Base-by-base conservation (phyloP, 257 asterid genomes). In the Nyctanthes arbortristis region DNA sequence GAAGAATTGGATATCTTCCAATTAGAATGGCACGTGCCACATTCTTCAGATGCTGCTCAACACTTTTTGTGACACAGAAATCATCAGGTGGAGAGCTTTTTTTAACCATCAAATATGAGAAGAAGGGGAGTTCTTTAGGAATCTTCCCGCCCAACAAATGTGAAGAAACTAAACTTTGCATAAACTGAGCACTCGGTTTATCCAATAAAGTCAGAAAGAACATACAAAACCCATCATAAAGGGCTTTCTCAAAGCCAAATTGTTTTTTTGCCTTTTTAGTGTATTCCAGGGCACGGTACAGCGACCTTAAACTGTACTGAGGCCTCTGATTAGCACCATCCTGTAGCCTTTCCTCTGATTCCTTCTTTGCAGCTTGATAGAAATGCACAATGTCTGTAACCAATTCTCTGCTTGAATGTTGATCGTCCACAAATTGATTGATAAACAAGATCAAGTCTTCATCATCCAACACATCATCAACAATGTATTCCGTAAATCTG, bases 301-400 rank as follows among this genome's bases (percentile, higher is more conserved):
- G 87, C 28, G 99, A 93, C 73, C 99, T 90, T 70, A 93, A 80
- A 81, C 96, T 93, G 85, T 84, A 93, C 75, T 93, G 99, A 45
- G 99, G 97, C 72, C 84, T 93, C 89, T 91, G 97, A 81, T 87
- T 89, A 67, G 99, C 99, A 73, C 99, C 99, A 86, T 93, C 99
- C 85, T 93, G 99, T 72, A 93, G 84, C 75, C 78, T 83, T 78
- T 87, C 97, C 65, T 91, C 96, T 31, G 87, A 87, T 74, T 74
- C 81, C 80, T 72, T 77, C 79, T 87, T 93, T 72, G 96, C 96
- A 57, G 81, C 83, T 79, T 82, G 91, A 75, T 93, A 93, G 69
- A 93, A 93, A 47, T 69, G 78, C 78, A 89, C 86, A 37, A 91
- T 81, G 47, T 88, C 77, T 73, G 52, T 49, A 43, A 77, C 78